phyloP scores from a whole-genome alignment of 2,329 filamentous ascomycete genomes.

The Neonectria faginata region DNA sequence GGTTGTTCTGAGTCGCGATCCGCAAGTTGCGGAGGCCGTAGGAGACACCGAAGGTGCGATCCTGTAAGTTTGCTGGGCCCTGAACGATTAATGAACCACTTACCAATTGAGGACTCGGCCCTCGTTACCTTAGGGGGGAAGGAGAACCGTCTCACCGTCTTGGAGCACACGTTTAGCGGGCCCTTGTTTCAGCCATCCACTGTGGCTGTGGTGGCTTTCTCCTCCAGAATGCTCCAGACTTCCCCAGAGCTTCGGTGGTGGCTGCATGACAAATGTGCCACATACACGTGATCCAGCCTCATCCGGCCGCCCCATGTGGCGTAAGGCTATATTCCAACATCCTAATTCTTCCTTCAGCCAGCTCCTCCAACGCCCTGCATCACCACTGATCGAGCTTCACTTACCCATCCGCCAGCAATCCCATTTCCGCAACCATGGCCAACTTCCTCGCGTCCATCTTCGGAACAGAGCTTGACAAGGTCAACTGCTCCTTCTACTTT shows the following conservation, averaged over 20 bases:
- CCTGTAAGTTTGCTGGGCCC: conserved; percentile 9
- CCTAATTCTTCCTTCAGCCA: conserved; percentile 37
- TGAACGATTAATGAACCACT: conserved; percentile 25
- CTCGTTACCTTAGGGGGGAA: conserved; percentile 1
- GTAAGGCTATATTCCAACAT: conserved; percentile 41
- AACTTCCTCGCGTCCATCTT: conserved; percentile 99
- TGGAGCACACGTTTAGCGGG: conserved; percentile 1
- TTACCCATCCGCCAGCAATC: conserved; percentile 12
- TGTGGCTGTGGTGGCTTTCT: conserved; percentile 20
- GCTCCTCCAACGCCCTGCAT: conserved; percentile 26
- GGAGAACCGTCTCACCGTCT: conserved; percentile 14
- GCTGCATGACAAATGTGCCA: conserved; percentile 43
- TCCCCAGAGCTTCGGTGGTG: background rate
- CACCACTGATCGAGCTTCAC: conserved; percentile 8
- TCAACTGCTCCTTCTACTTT: conserved; percentile 98
- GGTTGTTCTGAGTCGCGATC: conserved; percentile 1
- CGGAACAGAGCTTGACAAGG: conserved; percentile 99
- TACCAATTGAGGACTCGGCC: conserved; percentile 18
- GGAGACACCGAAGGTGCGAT: conserved; percentile 16
- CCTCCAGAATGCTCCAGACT: conserved; percentile 24
- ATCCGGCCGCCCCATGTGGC: conserved; percentile 36
- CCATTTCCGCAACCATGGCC: conserved; percentile 71
- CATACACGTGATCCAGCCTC: conserved; percentile 48
- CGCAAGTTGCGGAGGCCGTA: background rate
- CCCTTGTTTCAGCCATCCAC: conserved; percentile 21